Evolutionary conservation across 2,329 filamentous ascomycete genomes (phyloP).

Genomic region (Fusarium sp.): DNA sequence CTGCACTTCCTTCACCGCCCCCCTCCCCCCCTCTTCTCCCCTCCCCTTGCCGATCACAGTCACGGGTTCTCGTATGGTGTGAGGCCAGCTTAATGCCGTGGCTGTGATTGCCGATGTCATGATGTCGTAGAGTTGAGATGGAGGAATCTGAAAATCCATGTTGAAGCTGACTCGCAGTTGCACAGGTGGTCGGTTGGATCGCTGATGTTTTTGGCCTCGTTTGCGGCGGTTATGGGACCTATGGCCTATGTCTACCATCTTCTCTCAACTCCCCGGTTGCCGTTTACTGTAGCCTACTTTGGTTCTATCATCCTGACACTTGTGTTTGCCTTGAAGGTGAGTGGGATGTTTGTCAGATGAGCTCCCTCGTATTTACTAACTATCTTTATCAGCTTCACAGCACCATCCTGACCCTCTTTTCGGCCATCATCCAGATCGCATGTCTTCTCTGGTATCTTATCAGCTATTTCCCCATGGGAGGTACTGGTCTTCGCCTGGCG

Average conservation of each 20-base stretch:
- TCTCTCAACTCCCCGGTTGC: slow-evolving; percentile 83
- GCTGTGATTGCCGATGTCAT: slow-evolving; percentile 29
- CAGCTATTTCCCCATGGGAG: slow-evolving; percentile 98
- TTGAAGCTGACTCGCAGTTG: slow-evolving; percentile 41
- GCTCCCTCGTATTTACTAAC: slow-evolving; percentile 9
- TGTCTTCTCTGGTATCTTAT: slow-evolving; percentile 93
- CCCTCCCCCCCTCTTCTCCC: slow-evolving; percentile 1
- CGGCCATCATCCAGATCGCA: slow-evolving; percentile 84
- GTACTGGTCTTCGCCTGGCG: slow-evolving; percentile 85
- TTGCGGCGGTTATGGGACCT: slow-evolving; percentile 94
- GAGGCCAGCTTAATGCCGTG: slow-evolving; percentile 19
- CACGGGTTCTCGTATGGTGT: slow-evolving; percentile 26
- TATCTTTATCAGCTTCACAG: slow-evolving; percentile 75
- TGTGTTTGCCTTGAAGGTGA: slow-evolving; percentile 92
- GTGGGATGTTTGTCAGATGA: slow-evolving; percentile 52
- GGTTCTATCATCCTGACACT: slow-evolving; percentile 90
- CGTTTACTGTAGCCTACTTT: slow-evolving; percentile 95
- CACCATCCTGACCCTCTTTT: slow-evolving; percentile 86
- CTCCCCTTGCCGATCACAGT: slow-evolving; percentile 25
- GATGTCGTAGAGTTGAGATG: slow-evolving; percentile 28
- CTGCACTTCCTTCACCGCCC: slow-evolving; percentile 7
- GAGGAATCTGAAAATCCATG: slow-evolving; percentile 25
- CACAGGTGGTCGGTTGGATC: slow-evolving; percentile 95
- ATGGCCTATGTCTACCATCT: slow-evolving; percentile 86
- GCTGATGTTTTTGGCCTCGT: slow-evolving; percentile 88